Evolutionary conservation across 768 basidiomycete species (phyloP), one percentile per base, ranked within the genome.

Genomic region (Leucosporidium creatinivorum): DNA sequence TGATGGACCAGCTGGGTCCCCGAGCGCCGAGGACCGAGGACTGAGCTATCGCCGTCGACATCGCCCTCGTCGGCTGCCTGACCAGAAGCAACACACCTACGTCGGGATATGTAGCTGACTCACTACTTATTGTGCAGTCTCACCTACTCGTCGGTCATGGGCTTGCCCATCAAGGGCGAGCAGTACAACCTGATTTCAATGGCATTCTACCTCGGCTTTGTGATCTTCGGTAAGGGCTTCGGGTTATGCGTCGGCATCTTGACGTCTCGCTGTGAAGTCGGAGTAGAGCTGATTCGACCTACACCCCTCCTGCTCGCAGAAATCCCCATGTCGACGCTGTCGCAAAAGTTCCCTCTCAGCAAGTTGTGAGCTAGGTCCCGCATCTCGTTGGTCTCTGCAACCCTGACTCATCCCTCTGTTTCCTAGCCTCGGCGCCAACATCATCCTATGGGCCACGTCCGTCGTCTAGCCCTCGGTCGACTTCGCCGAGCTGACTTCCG

Each of bases 131-230:
- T 18, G 48, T 55, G 23, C 17, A 58, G 47, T 6, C 44, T 47
- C 47, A 58, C 25, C 17, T 56, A 56, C 28, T 51, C 15, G 59
- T 85, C 84, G 70, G 82, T 87, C 67, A 86, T 87, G 85, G 84
- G 84, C 4, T 80, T 88, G 54, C 86, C 86, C 3, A 85, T 87
- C 69, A 80, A 77, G 4, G 86, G 85, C 1, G 49, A 69, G 31
- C 48, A 67, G 25, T 67, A 86, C 75, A 87, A 86, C 71, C 77
- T 87, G 21, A 83, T 86, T 7, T 85, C 85, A 4, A 77, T 85
- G 70, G 83, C 85, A 2, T 86, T 87, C 78, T 86, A 86, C 74
- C 76, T 85, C 36, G 86, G 85, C 83, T 70, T 66, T 73, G 55
- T 26, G 12, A 12, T 28, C 39, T 52, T 33, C 6, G 23, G 18